Evolutionary conservation across 2,329 filamentous ascomycete species (phyloP), one percentile per base, ranked within the genome.

Genomic region (Penicillium sp.): DNA sequence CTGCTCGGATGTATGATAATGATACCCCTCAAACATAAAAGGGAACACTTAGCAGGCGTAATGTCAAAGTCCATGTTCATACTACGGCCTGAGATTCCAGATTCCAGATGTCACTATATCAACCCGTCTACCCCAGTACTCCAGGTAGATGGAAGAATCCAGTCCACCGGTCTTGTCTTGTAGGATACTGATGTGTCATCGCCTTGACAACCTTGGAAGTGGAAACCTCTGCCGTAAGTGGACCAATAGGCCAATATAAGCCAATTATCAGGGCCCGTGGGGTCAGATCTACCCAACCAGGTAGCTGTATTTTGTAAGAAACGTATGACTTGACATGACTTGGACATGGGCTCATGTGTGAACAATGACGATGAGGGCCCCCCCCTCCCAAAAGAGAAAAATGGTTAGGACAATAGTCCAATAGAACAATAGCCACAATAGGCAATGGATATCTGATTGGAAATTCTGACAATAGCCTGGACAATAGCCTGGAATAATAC

Each of bases 1-100:
- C 23, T 29, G 43, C 31, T 54, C 35, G 38, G 29, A 53, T 58
- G 56, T 56, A 60, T 56, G 47, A 58, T 56, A 55, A 47, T 60
- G 53, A 63, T 59, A 59, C 58, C 57, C 46, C 50, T 42, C 38
- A 45, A 46, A 38, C 37, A 58, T 23, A 23, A 35, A 50, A 58
- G 50, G 42, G 40, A 52, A 56, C 29, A 52, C 47, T 35, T 37
- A 35, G 15, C 19, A 13, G 42, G 23, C 17, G 17, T 31, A 54
- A 54, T 31, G 51, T 42, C 38, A 31, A 41, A 50, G 23, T 29
- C 37, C n/a, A 51, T 51, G 40, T 46, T 31, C 29, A 45, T 33
- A 52, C 29, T 5, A 33, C 12, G 17, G 13, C 3, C 2, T 27
- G 23, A 17, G 9, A 45, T 45, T 29, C 6, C 12, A 33, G 31